These are phyloP conservation scores for Chlorophyllum brunneum DNA, from an alignment of 768 basidiomycete species.

Conservation along the genomic window DNA sequence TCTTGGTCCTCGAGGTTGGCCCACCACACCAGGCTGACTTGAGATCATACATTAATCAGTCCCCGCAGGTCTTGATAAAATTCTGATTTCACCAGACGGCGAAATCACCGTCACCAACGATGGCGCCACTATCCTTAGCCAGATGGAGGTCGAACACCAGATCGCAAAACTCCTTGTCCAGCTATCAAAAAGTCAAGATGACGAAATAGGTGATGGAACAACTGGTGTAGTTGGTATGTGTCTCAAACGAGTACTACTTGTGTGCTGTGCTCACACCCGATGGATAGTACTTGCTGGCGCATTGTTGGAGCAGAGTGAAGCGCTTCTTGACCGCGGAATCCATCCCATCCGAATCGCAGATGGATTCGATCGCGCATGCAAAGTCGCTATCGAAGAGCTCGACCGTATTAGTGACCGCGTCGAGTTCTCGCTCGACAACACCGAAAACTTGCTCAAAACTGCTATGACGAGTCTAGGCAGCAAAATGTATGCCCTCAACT, in stretches of 20 bases:
- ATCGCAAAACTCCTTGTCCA: slow-evolving; percentile 98
- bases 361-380: slow-evolving; percentile 94
- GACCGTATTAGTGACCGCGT: slow-evolving; percentile 89
- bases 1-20: slow-evolving; percentile 84
- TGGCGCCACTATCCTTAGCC: slow-evolving; percentile 95
- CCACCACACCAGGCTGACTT: background rate
- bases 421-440: slow-evolving; percentile 77
- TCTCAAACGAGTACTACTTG: background rate
- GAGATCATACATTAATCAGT: slow-evolving; percentile 11
- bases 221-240: slow-evolving; percentile 96
- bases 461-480: slow-evolving; percentile 96
- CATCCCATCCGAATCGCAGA: slow-evolving; percentile 99
- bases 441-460: slow-evolving; percentile 85
- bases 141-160: slow-evolving; percentile 99
- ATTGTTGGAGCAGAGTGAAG: slow-evolving; percentile 89
- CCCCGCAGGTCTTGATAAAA: slow-evolving; percentile 83
- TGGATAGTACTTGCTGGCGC: slow-evolving; percentile 91
- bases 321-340: slow-evolving; percentile 97
- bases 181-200: slow-evolving; percentile 96
- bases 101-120: slow-evolving; percentile 99
- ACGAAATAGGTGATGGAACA: slow-evolving; percentile 99
- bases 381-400: slow-evolving; percentile 85
- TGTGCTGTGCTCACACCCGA: slow-evolving; percentile 5
- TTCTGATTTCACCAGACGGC: slow-evolving; percentile 92
- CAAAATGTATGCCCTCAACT: slow-evolving; percentile 76